Base-by-base conservation (phyloP, 805 yeast species). In the Tanozyma kutaoensis region DNA sequence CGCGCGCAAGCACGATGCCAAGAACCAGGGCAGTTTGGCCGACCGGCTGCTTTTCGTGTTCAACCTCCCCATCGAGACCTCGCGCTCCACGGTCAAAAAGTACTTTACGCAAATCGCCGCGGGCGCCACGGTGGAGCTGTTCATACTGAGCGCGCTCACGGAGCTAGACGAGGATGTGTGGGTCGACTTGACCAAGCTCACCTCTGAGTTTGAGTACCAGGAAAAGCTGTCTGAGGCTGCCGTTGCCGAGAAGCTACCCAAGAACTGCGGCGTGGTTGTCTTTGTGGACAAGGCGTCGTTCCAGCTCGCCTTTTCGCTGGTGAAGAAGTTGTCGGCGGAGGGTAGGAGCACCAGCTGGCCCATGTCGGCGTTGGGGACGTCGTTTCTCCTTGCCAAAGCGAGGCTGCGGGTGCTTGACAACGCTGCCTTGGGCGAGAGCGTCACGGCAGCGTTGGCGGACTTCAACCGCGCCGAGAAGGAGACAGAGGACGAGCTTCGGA, bases 381-480 rank as follows among this genome's bases (percentile, higher is more conserved):
- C 44, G 33, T 49, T 69, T 31, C 74, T 69, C 42, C 42, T 61
- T 46, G 42, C 55, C 37, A 36, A 49, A 26, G 45, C 38, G 28
- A 48, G 48, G 26, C 22, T 36, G 12, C 43, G 62, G 36, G 47
- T 55, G 16, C 49, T 74, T 27, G 68, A 72, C 33, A 52, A 70
- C 5, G 68, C 61, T 2, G 55, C 52, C 22, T 53, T 85, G 25
- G 67, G 73, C 23, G 48, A 51, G 6, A 57, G 65, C 21, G 81
- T 84, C 2, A 62, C 79, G 23, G 58, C 60, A 21, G 67, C 76
- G 14, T 64, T 88, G 62, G 53, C 52, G 16, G 69, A 69, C 8
- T 88, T 85, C 51, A 80, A 77, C 40, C 53, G 62, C 29, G 69
- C 74, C 15, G 97, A 88, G 47, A 64, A 63, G 34, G 70, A 66